Evolutionary conservation across 2,329 filamentous ascomycete genomes (phyloP).

Genomic region (Penicillium sp.): DNA sequence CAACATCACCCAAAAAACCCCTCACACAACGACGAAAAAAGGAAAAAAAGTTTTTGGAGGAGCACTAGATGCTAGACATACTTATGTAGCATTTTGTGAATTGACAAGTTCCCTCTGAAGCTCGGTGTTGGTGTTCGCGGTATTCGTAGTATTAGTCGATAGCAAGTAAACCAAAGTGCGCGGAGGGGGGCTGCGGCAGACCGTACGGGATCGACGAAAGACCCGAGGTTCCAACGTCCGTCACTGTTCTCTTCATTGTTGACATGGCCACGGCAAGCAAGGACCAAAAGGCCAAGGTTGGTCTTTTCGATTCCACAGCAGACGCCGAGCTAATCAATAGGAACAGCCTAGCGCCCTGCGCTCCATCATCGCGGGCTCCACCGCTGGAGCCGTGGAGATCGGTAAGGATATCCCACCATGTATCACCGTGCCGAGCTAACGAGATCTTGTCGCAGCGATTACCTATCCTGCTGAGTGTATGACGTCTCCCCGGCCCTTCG

Average conservation of each 20-base stretch:
- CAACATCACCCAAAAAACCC: constrained; percentile 6
- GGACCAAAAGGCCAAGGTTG: constrained; percentile 41
- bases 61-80: constrained; percentile 20
- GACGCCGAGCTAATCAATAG: constrained; percentile 34
- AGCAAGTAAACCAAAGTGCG: constrained; percentile 7
- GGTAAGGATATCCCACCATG: constrained; percentile 50
- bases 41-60: constrained; percentile 27
- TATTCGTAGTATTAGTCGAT: neutral
- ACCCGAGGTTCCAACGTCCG: constrained; percentile 18
- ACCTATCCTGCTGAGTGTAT: constrained; percentile 92
- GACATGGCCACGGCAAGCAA: constrained; percentile 36
- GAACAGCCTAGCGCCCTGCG: constrained; percentile 73
- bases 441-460: constrained; percentile 58
- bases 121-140: neutral
- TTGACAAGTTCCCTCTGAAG: constrained; percentile 29
- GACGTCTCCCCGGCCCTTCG: constrained; percentile 23
- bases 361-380: constrained; percentile 86
- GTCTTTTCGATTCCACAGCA: neutral
- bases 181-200: constrained; percentile 15
- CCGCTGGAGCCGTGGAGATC: constrained; percentile 94
- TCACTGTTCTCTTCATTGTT: constrained; percentile 8
- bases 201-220: constrained; percentile 17
- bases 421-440: constrained; percentile 21
- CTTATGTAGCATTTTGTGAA: constrained; percentile 28
- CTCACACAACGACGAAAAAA: neutral